Evolutionary conservation across 805 yeast species (phyloP).

Genomic region (Cyberlindnera sargentensis): DNA sequence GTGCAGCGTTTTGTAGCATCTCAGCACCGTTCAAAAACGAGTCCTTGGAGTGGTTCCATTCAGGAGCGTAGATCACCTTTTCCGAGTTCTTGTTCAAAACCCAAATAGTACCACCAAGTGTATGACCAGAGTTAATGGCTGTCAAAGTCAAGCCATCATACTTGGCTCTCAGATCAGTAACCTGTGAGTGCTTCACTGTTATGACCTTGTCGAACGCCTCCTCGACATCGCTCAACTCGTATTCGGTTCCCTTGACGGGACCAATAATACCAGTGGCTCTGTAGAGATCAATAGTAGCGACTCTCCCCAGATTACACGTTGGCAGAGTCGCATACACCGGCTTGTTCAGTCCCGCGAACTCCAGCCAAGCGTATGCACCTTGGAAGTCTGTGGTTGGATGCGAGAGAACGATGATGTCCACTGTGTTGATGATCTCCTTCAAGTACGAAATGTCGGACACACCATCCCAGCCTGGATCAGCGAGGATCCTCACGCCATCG

Average conservation of each 20-base stretch:
- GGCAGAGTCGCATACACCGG: conserved; percentile 90
- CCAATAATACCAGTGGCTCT: conserved; percentile 70
- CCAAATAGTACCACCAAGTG: conserved; percentile 94
- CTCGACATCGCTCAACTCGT: conserved; percentile 72
- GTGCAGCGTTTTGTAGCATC: conserved; percentile 51
- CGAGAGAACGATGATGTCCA: conserved; percentile 72
- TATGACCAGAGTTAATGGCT: conserved; percentile 87
- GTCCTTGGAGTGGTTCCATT: conserved; percentile 94
- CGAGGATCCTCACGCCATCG: conserved; percentile 49
- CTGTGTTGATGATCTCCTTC: conserved; percentile 35
- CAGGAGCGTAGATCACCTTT: conserved; percentile 78
- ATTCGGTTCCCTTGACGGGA: conserved; percentile 47
- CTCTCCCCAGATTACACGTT: conserved; percentile 76
- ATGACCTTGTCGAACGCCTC: conserved; percentile 66
- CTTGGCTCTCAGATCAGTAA: conserved; percentile 53
- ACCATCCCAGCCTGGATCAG: conserved; percentile 78
- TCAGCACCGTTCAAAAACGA: conserved; percentile 71
- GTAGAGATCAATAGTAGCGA: conserved; percentile 78
- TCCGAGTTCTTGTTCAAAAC: conserved; percentile 65
- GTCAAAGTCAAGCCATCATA: conserved; percentile 58
- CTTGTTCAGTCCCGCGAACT: conserved; percentile 54
- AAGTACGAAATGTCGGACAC: conserved; percentile 33
- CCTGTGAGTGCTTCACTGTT: conserved; percentile 74
- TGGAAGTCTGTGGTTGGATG: conserved; percentile 76
- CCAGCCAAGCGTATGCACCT: conserved; percentile 71